These are phyloP conservation scores for Cyanidium caldarium DNA, from an alignment of 23 red algal species.

Conservation along the genomic window DNA sequence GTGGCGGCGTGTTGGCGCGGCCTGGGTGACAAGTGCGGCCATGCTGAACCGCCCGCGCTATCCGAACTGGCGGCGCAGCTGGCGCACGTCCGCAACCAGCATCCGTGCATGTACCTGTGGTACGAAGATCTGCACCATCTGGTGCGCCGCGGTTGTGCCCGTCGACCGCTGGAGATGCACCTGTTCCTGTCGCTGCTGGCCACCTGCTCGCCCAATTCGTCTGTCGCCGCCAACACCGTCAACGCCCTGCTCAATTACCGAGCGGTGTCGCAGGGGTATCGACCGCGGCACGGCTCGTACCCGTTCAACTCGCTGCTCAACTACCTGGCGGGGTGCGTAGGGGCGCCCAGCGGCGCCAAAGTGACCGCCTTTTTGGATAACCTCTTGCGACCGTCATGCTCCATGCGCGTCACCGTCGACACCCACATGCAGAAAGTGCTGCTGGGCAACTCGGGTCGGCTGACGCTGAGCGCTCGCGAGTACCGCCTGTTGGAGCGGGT, in stretches of 20 bases:
- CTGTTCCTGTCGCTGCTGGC: constrained; percentile 17
- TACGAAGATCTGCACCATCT: constrained; percentile 11
- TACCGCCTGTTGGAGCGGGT: constrained; percentile 6
- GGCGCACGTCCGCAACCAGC: background rate
- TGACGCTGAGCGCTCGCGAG: constrained; percentile 9
- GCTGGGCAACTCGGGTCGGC: constrained; percentile 6
- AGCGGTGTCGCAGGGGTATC: constrained; percentile 8
- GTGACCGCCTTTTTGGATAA: constrained; percentile 21
- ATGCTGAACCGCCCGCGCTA: background rate
- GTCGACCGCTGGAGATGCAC: constrained; percentile 9
- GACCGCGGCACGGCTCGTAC: constrained; percentile 15
- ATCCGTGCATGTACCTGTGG: constrained; percentile 5
- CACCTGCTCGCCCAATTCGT: constrained; percentile 22
- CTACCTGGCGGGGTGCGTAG: constrained; percentile 14
- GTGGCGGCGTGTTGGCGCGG: background rate
- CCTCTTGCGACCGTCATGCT: background rate
- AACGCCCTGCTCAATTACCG: constrained; percentile 19
- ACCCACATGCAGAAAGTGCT: constrained; percentile 26
- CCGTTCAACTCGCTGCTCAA: constrained; percentile 11
- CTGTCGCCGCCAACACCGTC: constrained; percentile 6
- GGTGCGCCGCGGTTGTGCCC: background rate
- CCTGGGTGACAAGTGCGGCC: background rate
- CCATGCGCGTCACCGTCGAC: constrained; percentile 12
- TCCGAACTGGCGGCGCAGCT: background rate
- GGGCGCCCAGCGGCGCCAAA: constrained; percentile 10